These are phyloP conservation scores for Cicer judaicum DNA, from an alignment of 306 rosid species.

Conservation along the genomic window DNA sequence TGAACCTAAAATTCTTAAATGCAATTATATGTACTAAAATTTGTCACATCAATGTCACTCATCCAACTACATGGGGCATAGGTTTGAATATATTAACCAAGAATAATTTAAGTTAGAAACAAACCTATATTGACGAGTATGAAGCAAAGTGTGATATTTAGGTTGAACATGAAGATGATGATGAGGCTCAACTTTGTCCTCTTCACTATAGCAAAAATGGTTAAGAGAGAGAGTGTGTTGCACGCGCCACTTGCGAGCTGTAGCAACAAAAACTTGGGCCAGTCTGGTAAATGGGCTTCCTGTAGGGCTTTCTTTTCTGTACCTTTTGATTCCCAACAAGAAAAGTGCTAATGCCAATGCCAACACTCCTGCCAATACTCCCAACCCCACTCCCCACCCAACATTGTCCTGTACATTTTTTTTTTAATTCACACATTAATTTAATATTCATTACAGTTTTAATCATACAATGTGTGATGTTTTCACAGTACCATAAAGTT, in stretches of 20 bases:
- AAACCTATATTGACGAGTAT: slow-evolving; percentile 59
- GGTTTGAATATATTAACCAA: no score
- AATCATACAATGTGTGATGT: neutral
- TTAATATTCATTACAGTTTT: neutral
- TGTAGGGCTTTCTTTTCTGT: slow-evolving; percentile 50
- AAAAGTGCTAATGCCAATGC: slow-evolving; percentile 57
- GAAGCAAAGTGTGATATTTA: slow-evolving; percentile 39
- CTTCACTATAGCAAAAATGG: slow-evolving; percentile 45
- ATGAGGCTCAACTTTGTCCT: slow-evolving; percentile 22
- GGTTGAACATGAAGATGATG: slow-evolving; percentile 37
- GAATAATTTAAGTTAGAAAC: slow-evolving; percentile 38
- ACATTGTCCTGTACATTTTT: slow-evolving; percentile 58
- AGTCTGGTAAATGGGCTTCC: slow-evolving; percentile 70
- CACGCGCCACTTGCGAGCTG: slow-evolving; percentile 58
- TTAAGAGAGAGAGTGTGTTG: neutral
- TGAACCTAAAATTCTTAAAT: neutral
- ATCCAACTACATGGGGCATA: neutral
- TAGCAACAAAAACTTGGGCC: slow-evolving; percentile 69
- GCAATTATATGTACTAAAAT: neutral
- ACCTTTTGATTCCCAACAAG: slow-evolving; percentile 59
- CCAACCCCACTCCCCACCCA: slow-evolving; percentile 72
- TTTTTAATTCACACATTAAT: neutral
- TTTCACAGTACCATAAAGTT: neutral
- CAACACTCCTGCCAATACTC: slow-evolving; percentile 60
- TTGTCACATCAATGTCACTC: neutral